Conservation (phyloP, 164 flowering plant genomes). For the Aristolochia fimbriata region DNA sequence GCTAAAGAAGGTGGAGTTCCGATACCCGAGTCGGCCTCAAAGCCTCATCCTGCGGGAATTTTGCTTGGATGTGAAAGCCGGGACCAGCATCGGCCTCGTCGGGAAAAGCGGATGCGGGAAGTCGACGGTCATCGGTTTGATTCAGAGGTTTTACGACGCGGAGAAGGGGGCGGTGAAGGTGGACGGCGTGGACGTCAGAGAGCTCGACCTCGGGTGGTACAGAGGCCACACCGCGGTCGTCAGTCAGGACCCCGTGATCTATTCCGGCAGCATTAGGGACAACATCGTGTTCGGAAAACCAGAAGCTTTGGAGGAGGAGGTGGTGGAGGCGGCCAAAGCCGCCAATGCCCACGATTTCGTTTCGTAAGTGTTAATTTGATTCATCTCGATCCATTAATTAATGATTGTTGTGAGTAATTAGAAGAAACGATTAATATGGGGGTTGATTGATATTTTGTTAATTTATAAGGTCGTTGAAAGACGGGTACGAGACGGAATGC, state of each 20-base stretch:
- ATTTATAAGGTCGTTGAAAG: slow-evolving; percentile 48
- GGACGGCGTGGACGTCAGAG: slow-evolving; percentile 69
- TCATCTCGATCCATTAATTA: too few relatives aligned
- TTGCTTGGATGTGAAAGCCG: slow-evolving; percentile 62
- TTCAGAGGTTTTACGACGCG: slow-evolving; percentile 75
- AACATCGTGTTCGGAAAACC: slow-evolving; percentile 67
- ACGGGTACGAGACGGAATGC: slow-evolving; percentile 78
- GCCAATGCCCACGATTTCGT: slow-evolving; percentile 92
- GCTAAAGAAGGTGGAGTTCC: slow-evolving; percentile 60
- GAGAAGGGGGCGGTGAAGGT: slow-evolving; percentile 54
- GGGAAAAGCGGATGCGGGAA: slow-evolving; percentile 98
- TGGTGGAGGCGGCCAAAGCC: slow-evolving; percentile 78
- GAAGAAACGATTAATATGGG: too few relatives aligned
- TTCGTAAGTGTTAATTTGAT: slow-evolving; percentile 77
- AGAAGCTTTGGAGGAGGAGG: slow-evolving; percentile 70
- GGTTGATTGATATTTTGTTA: too few relatives aligned
- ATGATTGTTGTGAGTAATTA: too few relatives aligned
- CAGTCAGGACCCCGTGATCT: slow-evolving; percentile 85
- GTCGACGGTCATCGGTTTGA: slow-evolving; percentile 73
- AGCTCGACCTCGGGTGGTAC: slow-evolving; percentile 60
- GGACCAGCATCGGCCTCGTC: slow-evolving; percentile 68
- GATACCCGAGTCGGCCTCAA: slow-evolving; percentile 66
- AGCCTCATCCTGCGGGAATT: slow-evolving; percentile 41
- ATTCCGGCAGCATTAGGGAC: slow-evolving; percentile 68
- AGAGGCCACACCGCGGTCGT: slow-evolving; percentile 61